Evolutionary conservation across 1,284 basidiomycete species (phyloP).

Genomic region (Cutaneotrichosporon spelunceum): DNA sequence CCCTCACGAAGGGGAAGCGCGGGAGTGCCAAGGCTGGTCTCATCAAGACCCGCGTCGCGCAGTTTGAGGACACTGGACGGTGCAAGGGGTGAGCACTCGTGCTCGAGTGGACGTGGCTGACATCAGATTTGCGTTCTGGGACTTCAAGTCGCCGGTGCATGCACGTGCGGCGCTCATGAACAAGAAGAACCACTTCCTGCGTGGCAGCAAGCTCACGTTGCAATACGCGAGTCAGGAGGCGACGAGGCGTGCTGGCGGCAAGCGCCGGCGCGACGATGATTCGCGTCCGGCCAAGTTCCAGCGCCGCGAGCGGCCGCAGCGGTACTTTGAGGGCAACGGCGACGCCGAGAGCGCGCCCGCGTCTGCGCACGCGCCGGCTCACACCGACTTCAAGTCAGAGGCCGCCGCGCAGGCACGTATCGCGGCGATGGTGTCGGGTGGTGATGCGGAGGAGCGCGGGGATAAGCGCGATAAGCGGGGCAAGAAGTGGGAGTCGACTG

Average conservation of each 20-base stretch:
- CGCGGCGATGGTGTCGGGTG: slow-evolving; percentile 18
- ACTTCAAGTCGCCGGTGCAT: slow-evolving; percentile 73
- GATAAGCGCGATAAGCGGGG: slow-evolving; percentile 37
- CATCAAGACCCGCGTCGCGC: slow-evolving; percentile 85
- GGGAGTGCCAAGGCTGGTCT: slow-evolving; percentile 62
- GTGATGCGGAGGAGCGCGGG: slow-evolving; percentile 8
- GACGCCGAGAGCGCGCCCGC: slow-evolving; percentile 5
- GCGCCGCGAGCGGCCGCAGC: slow-evolving; percentile 1
- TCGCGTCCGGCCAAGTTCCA: slow-evolving; percentile 14
- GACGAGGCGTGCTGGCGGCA: slow-evolving; percentile 35
- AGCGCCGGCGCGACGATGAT: slow-evolving; percentile 6
- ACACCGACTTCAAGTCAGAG: slow-evolving; percentile 19
- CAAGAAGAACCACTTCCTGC: slow-evolving; percentile 74
- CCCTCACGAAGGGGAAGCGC: slow-evolving; percentile 25
- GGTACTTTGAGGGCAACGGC: slow-evolving; percentile 20
- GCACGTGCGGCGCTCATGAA: slow-evolving; percentile 82
- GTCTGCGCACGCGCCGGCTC: not conserved
- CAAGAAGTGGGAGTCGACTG: slow-evolving; percentile 49
- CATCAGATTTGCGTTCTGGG: slow-evolving; percentile 85
- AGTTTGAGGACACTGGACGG: slow-evolving; percentile 88
- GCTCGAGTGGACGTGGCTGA: not conserved
- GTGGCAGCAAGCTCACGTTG: slow-evolving; percentile 59
- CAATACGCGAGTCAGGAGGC: slow-evolving; percentile 49
- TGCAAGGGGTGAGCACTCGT: slow-evolving; percentile 78
- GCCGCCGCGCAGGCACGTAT: slow-evolving; percentile 18